Conservation (phyloP, 495 filamentous ascomycete species). For the Penicillium lividum region DNA sequence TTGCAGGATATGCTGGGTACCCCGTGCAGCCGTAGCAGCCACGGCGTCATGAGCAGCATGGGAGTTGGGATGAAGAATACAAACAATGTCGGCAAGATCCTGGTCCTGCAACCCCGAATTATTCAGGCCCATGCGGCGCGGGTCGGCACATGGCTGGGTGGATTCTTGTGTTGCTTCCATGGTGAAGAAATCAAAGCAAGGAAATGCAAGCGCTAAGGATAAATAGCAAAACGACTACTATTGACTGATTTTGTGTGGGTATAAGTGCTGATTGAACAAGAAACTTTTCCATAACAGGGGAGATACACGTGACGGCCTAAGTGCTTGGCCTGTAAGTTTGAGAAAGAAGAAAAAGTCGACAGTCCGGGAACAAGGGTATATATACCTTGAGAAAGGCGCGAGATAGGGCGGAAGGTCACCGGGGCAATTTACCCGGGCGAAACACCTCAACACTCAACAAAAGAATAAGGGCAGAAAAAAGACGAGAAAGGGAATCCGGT, state of each 20-base stretch:
- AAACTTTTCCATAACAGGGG: constrained; percentile 25
- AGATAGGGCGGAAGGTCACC: constrained; percentile 1
- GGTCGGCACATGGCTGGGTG: constrained; percentile 81
- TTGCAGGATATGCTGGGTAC: constrained; percentile 62
- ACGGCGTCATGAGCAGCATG: constrained; percentile 70
- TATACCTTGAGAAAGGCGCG: constrained; percentile 3
- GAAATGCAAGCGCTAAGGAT: constrained; percentile 18
- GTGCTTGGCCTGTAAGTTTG: constrained; percentile 3
- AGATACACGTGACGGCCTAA: constrained; percentile 13
- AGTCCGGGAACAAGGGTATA: constrained; percentile 3
- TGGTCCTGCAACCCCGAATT: constrained; percentile 76
- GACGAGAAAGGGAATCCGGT: not conserved
- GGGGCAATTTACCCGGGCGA: constrained; percentile 5
- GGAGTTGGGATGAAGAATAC: constrained; percentile 80
- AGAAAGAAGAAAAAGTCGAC: not conserved
- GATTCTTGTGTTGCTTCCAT: constrained; percentile 64
- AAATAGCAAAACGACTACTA: constrained; percentile 25
- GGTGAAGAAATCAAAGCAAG: constrained; percentile 8
- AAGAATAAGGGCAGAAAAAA: not conserved
- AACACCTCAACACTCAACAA: constrained; percentile 3
- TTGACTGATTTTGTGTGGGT: constrained; percentile 20
- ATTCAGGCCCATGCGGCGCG: constrained; percentile 71
- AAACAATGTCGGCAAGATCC: constrained; percentile 85
- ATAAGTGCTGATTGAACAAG: constrained; percentile 24
- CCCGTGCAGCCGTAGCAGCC: constrained; percentile 35